Percentiles rank a stretch among this genome's conserved stretches.
phyloP scores from a whole-genome alignment of 345 rosid genomes.

The Citrus sinensis region DVS_A1.0 CM039168.1:19533001-19533500 shows the following conservation, averaged over 20 bases:
- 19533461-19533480: too few species aligned
- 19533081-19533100: constrained; percentile 32
- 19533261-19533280: background rate
- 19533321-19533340: background rate
- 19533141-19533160: constrained; percentile 1
- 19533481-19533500: background rate
- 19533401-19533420: too few species aligned
- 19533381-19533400: background rate
- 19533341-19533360: background rate
- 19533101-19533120: constrained; percentile 26
- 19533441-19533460: too few species aligned
- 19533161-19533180: background rate
- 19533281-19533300: background rate
- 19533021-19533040: background rate
- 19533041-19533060: background rate
- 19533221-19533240: too few species aligned
- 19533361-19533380: background rate
- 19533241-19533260: background rate
- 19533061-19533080: background rate
- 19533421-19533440: too few species aligned
- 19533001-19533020: background rate
- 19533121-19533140: constrained; percentile 26
- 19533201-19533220: too few species aligned
- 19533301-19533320: background rate
- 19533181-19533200: too few species aligned